Evolutionary conservation across 441 rosid genomes (phyloP).

Genomic region (Populus hybrid): DNA sequence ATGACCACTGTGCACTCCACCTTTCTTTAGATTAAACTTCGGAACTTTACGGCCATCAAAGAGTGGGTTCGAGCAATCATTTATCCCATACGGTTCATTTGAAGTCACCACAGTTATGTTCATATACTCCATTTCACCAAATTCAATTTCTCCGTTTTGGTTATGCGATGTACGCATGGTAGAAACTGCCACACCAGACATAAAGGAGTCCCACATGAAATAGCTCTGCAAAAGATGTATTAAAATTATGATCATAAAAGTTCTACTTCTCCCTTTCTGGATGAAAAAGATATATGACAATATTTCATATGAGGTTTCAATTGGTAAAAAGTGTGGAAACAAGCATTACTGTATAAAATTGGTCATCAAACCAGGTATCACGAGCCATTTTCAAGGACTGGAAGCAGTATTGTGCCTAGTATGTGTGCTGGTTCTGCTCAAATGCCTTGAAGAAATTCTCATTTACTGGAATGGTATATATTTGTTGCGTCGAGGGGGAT

Average conservation of each 20-base stretch:
- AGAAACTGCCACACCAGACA: constrained; percentile 71
- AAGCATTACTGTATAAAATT: constrained; percentile 49
- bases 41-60: constrained; percentile 53
- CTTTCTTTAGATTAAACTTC: constrained; percentile 46
- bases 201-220: constrained; percentile 94
- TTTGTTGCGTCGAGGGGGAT: constrained; percentile 92
- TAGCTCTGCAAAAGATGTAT: constrained; percentile 45
- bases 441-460: constrained; percentile 55
- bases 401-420: constrained; percentile 76
- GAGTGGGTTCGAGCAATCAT: constrained; percentile 79
- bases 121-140: constrained; percentile 84
- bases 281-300: too few species aligned
- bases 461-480: constrained; percentile 49
- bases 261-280: too few species aligned
- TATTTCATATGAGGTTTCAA: neutral
- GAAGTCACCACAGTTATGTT: constrained; percentile 82
- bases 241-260: neutral
- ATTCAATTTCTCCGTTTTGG: constrained; percentile 57
- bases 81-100: constrained; percentile 60
- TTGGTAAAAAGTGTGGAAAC: neutral
- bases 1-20: too few species aligned
- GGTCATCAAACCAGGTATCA: constrained; percentile 57
- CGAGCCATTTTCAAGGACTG: constrained; percentile 66
- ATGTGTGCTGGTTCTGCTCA: constrained; percentile 53
- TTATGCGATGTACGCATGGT: constrained; percentile 43